Evolutionary conservation across 2,329 filamentous ascomycete genomes (phyloP).

Genomic region (Polychaeton citri): DNA sequence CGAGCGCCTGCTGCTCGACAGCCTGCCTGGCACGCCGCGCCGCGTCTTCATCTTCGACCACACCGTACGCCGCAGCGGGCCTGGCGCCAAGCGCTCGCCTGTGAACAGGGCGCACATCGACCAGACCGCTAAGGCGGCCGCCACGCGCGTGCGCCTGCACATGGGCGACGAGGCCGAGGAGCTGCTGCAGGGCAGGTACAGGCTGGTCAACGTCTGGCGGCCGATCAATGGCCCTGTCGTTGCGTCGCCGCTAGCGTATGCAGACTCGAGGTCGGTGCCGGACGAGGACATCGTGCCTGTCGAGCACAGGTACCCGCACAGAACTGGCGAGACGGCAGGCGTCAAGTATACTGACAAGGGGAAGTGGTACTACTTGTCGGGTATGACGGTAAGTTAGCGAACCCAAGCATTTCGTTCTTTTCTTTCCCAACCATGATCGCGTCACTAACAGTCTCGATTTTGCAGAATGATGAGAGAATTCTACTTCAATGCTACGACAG

Average conservation of each 20-base stretch:
- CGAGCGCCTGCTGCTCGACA: slow-evolving; percentile 53
- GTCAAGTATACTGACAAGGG: slow-evolving; percentile 50
- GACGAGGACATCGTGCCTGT: slow-evolving; percentile 56
- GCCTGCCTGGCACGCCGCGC: slow-evolving; percentile 49
- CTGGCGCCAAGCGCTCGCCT: slow-evolving; percentile 49
- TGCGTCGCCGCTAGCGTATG: slow-evolving; percentile 43
- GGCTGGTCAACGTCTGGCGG: slow-evolving; percentile 82
- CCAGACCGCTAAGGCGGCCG: slow-evolving; percentile 57
- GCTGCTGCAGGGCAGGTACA: slow-evolving; percentile 55
- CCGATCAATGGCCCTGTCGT: slow-evolving; percentile 46
- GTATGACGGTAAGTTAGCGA: slow-evolving; percentile 45
- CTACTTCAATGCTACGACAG: slow-evolving; percentile 38
- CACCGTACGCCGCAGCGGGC: slow-evolving; percentile 59
- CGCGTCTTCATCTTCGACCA: slow-evolving; percentile 72
- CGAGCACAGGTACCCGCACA: slow-evolving; percentile 59
- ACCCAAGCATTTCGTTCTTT: slow-evolving; percentile 7
- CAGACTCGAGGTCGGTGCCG: slow-evolving; percentile 40
- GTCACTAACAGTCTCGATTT: neutral
- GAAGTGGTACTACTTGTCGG: slow-evolving; percentile 68
- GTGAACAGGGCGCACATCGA: slow-evolving; percentile 70
- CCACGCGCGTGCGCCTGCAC: slow-evolving; percentile 54
- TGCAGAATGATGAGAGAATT: slow-evolving; percentile 36
- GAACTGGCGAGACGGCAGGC: slow-evolving; percentile 60
- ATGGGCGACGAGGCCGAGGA: slow-evolving; percentile 52
- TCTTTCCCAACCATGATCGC: neutral